These are phyloP conservation scores for Protea cynaroides DNA, from an alignment of 164 flowering plant genomes.

Conservation along the genomic window DNA sequence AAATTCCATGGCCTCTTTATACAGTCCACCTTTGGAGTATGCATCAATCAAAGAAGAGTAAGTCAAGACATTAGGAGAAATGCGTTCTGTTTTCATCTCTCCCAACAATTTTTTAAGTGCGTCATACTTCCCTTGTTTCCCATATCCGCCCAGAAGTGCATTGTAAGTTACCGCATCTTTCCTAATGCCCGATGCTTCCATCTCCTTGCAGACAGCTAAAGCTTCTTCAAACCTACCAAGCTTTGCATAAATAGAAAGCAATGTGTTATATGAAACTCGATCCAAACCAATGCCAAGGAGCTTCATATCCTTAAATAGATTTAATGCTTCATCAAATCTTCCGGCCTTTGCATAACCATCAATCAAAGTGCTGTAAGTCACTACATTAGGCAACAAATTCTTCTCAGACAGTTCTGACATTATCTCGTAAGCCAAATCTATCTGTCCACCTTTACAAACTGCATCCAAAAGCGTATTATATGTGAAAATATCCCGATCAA, in stretches of 20 bases:
- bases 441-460: slow-evolving; percentile 79
- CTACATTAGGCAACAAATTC: slow-evolving; percentile 75
- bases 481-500: slow-evolving; percentile 82
- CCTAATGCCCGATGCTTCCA: slow-evolving; percentile 69
- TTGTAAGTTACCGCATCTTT: slow-evolving; percentile 93
- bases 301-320: slow-evolving; percentile 75
- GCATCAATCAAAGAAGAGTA: slow-evolving; percentile 86
- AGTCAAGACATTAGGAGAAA: slow-evolving; percentile 74
- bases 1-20: slow-evolving; percentile 74
- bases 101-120: slow-evolving; percentile 53
- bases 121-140: slow-evolving; percentile 73
- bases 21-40: slow-evolving; percentile 77
- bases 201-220: slow-evolving; percentile 61
- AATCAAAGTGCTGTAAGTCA: slow-evolving; percentile 87
- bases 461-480: slow-evolving; percentile 93
- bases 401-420: slow-evolving; percentile 76
- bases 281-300: slow-evolving; percentile 58
- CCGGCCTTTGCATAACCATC: slow-evolving; percentile 92
- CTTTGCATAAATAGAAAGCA: slow-evolving; percentile 74
- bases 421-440: slow-evolving; percentile 74
- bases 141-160: slow-evolving; percentile 86
- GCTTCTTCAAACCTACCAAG: slow-evolving; percentile 88
- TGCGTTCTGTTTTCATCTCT: slow-evolving; percentile 56
- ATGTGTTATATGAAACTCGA: slow-evolving; percentile 78
- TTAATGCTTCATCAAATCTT: slow-evolving; percentile 66